Evolutionary conservation across 2,329 filamentous ascomycete genomes (phyloP), one percentile per base, ranked within the genome.

Genomic region (Drechmeria coniospora): DNA sequence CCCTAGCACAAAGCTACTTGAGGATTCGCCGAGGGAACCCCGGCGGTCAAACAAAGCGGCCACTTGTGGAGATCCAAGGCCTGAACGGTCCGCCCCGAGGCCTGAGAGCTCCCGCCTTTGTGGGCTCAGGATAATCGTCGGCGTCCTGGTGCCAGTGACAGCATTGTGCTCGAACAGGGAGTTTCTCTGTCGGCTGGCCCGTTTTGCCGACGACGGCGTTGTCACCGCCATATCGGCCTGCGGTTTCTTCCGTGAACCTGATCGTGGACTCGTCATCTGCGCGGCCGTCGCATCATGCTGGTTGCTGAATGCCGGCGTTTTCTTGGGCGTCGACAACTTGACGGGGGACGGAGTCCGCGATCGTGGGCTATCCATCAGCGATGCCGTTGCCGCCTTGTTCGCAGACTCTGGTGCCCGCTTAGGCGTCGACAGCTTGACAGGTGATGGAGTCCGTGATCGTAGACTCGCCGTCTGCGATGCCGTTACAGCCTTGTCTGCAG

Each of bases 61-160:
- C 29, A 87, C 68, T 28, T 70, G 72, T 5, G 80, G 81, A 1
- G 81, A 87, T 6, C 81, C 80, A 30, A 86, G 63, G 0, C 79
- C 80, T 35, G 65, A 57, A 36, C 68, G 69, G 40, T 82, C 79
- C 35, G 71, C 68, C 14, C 79, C 78, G 34, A 84, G 45, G 1
- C 78, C 77, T 10, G 76, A 78, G 11, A 75, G 66, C 24, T 61
- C 59, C 16, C 75, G 63, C 20, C 27, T 30, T 19, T 50, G 46
- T 12, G 53, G 52, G 11, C 51, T 78, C 6, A 82, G 49, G 9
- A 79, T 53, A 27, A 79, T 62, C 12, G 62, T 67, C 10, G 79
- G 77, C 1, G 73, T 77, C 12, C 63, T 61, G 19, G 59, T 45
- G 3, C 73, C 73, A 5, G 65, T 72, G 13, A 48, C 49, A 4